These are phyloP conservation scores for Suillus brevipes DNA, from an alignment of 768 basidiomycete species.

Conservation along the genomic window DNA sequence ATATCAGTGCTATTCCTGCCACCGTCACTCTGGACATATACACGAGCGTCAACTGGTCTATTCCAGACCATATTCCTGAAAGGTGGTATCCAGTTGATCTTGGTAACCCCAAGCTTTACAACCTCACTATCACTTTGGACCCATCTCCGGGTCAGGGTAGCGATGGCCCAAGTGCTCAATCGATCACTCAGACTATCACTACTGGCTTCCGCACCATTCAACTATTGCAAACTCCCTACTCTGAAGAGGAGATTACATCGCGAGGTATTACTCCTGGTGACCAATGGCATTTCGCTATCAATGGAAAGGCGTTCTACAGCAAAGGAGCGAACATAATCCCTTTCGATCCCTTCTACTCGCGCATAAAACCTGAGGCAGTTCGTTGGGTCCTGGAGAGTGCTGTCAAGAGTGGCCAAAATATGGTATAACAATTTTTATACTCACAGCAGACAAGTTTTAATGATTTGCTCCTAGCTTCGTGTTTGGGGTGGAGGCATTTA, in stretches of 20 bases:
- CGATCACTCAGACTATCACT: slow-evolving; percentile 41
- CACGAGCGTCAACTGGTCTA: slow-evolving; percentile 44
- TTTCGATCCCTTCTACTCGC: slow-evolving; percentile 59
- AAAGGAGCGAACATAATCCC: slow-evolving; percentile 61
- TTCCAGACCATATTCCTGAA: slow-evolving; percentile 46
- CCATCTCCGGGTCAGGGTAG: slow-evolving; percentile 18
- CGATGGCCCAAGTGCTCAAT: slow-evolving; percentile 12
- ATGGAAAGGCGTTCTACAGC: slow-evolving; percentile 56
- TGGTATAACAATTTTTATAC: slow-evolving; percentile 38
- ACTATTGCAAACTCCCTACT: slow-evolving; percentile 49
- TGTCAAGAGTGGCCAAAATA: slow-evolving; percentile 56
- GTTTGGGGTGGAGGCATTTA: slow-evolving; percentile 62
- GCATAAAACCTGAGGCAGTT: slow-evolving; percentile 49
- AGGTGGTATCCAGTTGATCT: slow-evolving; percentile 60
- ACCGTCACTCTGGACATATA: slow-evolving; percentile 36
- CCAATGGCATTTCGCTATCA: slow-evolving; percentile 61
- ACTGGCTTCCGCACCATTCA: slow-evolving; percentile 63
- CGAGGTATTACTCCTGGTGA: slow-evolving; percentile 60
- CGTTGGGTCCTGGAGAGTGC: slow-evolving; percentile 59
- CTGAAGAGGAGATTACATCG: slow-evolving; percentile 41
- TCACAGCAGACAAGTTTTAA: neutral
- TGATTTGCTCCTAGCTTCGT: slow-evolving; percentile 40
- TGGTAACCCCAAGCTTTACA: slow-evolving; percentile 55
- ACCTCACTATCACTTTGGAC: slow-evolving; percentile 45
- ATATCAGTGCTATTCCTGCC: slow-evolving; percentile 19